phyloP scores from a whole-genome alignment of 352 stramenopile genomes.

The Globisporangium heterothallicum region DNA sequence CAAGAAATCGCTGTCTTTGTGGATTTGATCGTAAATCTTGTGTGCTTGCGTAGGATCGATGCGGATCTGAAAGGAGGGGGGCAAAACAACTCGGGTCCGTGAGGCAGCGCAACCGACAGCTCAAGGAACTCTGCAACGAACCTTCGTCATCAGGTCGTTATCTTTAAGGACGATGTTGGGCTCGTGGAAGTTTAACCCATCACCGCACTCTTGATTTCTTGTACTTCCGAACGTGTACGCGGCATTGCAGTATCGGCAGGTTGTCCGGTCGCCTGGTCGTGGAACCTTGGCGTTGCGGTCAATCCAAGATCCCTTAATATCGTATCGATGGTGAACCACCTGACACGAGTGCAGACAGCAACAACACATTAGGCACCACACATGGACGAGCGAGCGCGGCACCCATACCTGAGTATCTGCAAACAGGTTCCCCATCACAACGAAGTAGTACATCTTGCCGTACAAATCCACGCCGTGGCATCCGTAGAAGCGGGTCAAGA shows the following conservation, averaged over 20 bases:
- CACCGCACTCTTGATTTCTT: conserved; percentile 77
- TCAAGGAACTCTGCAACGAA: conserved; percentile 11
- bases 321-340: conserved; percentile 85
- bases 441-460: conserved; percentile 90
- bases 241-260: conserved; percentile 83
- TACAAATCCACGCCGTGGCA: conserved; percentile 87
- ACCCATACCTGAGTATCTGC: conserved; percentile 58
- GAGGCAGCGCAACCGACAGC: background rate
- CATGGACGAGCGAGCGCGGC: background rate
- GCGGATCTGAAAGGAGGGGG: conserved; percentile 39
- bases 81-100: background rate
- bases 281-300: conserved; percentile 83
- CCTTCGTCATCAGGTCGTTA: conserved; percentile 87
- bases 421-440: conserved; percentile 92
- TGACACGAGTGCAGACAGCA: background rate
- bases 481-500: conserved; percentile 88
- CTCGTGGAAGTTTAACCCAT: conserved; percentile 85
- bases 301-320: conserved; percentile 91
- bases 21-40: conserved; percentile 85
- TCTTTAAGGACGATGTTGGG: conserved; percentile 87
- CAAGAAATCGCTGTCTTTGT: conserved; percentile 86
- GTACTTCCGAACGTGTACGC: conserved; percentile 86
- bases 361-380: background rate
- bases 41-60: conserved; percentile 73
- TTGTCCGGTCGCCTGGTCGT: conserved; percentile 70